Evolutionary conservation across 179 eudicot species (phyloP).

Genomic region (Silene coronaria): DNA sequence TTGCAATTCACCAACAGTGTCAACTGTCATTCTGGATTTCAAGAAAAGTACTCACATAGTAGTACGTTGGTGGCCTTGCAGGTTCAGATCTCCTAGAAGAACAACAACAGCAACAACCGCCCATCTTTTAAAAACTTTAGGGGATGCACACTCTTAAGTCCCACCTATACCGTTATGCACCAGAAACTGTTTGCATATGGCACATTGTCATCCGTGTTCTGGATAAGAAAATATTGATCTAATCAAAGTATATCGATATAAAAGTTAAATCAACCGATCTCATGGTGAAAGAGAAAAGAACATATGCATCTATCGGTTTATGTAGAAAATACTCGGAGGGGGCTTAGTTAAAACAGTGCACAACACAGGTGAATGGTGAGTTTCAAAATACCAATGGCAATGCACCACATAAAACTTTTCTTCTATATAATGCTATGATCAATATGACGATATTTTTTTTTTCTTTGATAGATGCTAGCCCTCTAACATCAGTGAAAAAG

Average conservation of each 20-base stretch:
- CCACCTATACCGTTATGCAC: slow-evolving; percentile 16
- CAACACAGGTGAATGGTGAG: too few species aligned
- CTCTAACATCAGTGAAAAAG: too few species aligned
- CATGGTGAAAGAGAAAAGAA: not conserved
- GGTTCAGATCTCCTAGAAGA: slow-evolving; percentile 41
- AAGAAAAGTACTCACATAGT: slow-evolving; percentile 34
- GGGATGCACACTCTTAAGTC: not conserved
- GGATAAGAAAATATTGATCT: slow-evolving; percentile 8
- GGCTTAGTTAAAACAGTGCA: too few species aligned
- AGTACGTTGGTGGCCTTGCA: slow-evolving; percentile 37
- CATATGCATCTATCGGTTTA: too few species aligned
- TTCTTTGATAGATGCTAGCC: too few species aligned
- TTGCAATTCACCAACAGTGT: not conserved
- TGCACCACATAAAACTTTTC: too few species aligned
- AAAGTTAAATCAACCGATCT: not conserved
- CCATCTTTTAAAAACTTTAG: slow-evolving; percentile 29
- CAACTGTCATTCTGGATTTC: not conserved
- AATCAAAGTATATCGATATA: not conserved
- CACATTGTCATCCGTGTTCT: slow-evolving; percentile 8
- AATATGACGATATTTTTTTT: too few species aligned
- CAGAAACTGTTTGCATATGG: slow-evolving; percentile 16
- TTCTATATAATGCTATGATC: too few species aligned
- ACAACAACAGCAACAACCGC: slow-evolving; percentile 57
- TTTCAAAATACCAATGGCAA: too few species aligned
- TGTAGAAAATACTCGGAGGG: too few species aligned